Evolutionary conservation across 257 asterid species (phyloP).

Genomic region (Solanum pimpinellifolium): DNA sequence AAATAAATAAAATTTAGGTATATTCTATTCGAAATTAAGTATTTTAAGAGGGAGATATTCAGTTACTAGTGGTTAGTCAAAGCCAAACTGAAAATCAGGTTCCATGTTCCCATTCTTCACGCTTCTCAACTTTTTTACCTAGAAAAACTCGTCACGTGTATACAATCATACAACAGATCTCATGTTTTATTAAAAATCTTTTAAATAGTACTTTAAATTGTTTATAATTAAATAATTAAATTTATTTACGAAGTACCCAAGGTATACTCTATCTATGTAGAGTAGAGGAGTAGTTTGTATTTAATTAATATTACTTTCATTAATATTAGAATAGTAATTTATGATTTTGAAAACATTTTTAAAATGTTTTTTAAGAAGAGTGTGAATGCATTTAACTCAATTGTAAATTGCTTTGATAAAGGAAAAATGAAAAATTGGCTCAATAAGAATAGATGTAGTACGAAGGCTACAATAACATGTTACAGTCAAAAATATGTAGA

Average conservation of each 20-base stretch:
- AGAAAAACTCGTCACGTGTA: neutral
- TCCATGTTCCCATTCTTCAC: neutral
- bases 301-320: neutral
- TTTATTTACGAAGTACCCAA: neutral
- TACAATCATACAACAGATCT: neutral
- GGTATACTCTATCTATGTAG: neutral
- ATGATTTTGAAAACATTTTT: neutral
- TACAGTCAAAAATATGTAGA: no score
- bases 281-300: neutral
- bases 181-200: neutral
- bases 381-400: neutral
- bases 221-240: neutral
- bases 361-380: no score
- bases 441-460: no score
- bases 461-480: no score
- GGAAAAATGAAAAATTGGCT: no score
- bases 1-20: no score
- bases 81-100: neutral
- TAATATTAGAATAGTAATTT: neutral
- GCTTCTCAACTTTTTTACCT: neutral
- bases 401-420: no score
- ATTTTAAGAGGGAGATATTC: neutral
- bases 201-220: neutral
- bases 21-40: no score
- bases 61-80: neutral